Base-by-base conservation (phyloP, 2,329 filamentous ascomycete genomes). In the Periconia digitata region DNA sequence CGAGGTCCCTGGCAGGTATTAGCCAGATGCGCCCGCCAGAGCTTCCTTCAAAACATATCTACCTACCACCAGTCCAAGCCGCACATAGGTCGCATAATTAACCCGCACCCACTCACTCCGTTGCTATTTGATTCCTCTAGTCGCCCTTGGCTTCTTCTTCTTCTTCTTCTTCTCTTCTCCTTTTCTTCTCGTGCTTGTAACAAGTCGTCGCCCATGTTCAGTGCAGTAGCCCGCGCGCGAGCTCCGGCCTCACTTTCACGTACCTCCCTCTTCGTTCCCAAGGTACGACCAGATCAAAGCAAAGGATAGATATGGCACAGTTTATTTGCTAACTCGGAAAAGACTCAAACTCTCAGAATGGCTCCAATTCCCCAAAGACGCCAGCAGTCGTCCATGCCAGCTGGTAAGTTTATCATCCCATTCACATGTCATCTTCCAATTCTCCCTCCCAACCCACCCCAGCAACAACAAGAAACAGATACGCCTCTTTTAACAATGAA, bases 301-400 rank as follows among this genome's bases (percentile, higher is more conserved):
- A 34, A 37, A 42, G 20, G 35, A 46, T 15, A 21, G 21, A 21
- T 18, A 43, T 29, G 29, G 23, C 15, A 23, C 15, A 15, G 36
- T 15, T 38, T 13, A 39, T 21, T 42, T 44, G 32, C 21, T 48
- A 12, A 47, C 23, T 35, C 4, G 22, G 16, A 32, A 15, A 32
- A 15, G 8, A 32, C 4, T 13, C 8, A 72, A 69, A 62, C 69
- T 51, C 24, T 62, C 39, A 53, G 66, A 54, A 72, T 72, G 69
- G 62, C 69, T 39, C 65, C 69, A 49, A 50, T 49, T 15, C 40
- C 48, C 40, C 43, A 60, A 42, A 55, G 67, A 48, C 62, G 73
- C 48, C 74, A 76, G 63, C 70, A 73, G 62, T 76, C 74, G 46
- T 67, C 66, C 55, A 66, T 79, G 64, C 76, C 76, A 43, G 73